These are phyloP conservation scores for Isabelozyma gotoi DNA, from an alignment of 805 yeast species.

Conservation along the genomic window DNA sequence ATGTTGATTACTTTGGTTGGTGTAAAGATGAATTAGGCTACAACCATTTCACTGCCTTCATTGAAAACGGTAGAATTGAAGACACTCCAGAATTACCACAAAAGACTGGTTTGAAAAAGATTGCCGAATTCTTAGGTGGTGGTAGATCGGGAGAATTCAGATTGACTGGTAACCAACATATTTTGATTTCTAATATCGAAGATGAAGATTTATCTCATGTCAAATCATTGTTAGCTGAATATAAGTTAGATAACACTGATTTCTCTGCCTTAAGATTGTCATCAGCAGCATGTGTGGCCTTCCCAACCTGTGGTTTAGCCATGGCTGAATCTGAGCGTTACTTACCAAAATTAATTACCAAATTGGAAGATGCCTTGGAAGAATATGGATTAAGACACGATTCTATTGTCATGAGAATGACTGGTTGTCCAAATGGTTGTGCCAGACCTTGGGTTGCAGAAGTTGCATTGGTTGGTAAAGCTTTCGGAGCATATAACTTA, in stretches of 20 bases:
- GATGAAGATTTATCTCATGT: conserved; percentile 65
- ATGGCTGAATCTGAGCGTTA: conserved; percentile 98
- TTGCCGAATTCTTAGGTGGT: conserved; percentile 67
- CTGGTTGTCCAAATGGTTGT: conserved; percentile 98
- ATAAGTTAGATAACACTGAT: conserved; percentile 79
- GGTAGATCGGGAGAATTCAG: conserved; percentile 79
- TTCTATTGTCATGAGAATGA: conserved; percentile 95
- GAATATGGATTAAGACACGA: conserved; percentile 93
- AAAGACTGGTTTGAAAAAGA: conserved; percentile 77
- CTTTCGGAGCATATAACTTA: conserved; percentile 88
- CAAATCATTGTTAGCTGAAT: conserved; percentile 64
- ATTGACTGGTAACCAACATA: conserved; percentile 94
- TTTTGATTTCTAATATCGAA: conserved; percentile 68
- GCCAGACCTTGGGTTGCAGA: conserved; percentile 99
- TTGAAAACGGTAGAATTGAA: conserved; percentile 95
- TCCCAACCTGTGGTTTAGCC: conserved; percentile 98
- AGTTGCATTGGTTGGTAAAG: conserved; percentile 93
- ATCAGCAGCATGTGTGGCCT: conserved; percentile 95
- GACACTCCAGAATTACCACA: conserved; percentile 89
- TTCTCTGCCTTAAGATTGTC: conserved; percentile 84
- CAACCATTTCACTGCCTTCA: conserved; percentile 90
- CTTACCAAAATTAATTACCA: conserved; percentile 77
- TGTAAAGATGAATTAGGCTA: conserved; percentile 76
- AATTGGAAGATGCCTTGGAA: conserved; percentile 83
- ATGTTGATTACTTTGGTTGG: conserved; percentile 94